Percentiles rank a stretch among this genome's conserved stretches.
Conservation (phyloP, 2,329 filamentous ascomycete genomes). For the Aspergillus unguis region DNA sequence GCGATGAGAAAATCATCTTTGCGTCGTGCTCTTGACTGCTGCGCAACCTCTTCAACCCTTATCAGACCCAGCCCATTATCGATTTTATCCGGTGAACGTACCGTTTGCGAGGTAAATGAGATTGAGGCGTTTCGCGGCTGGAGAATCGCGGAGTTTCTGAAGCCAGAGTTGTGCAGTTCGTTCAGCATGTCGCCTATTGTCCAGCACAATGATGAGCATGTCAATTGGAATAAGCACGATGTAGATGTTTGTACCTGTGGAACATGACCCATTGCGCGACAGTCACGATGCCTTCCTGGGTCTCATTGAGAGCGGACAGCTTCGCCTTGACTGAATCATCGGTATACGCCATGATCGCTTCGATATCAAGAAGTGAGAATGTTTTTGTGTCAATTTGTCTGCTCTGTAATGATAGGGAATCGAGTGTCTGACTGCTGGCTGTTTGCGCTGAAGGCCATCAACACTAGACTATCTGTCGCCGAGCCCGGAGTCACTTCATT, state of each 20-base stretch:
- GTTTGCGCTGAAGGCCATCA: not conserved
- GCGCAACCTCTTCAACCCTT: slow-evolving; percentile 71
- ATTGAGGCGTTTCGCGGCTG: slow-evolving; percentile 80
- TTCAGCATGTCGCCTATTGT: slow-evolving; percentile 77
- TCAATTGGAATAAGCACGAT: not conserved
- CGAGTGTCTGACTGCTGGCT: not conserved
- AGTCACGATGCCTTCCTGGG: slow-evolving; percentile 92
- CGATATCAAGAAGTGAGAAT: not conserved
- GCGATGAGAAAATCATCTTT: slow-evolving; percentile 91
- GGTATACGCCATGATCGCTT: slow-evolving; percentile 74
- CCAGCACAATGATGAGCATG: slow-evolving; percentile 15
- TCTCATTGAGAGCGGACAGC: slow-evolving; percentile 92
- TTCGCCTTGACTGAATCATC: slow-evolving; percentile 95
- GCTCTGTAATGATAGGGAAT: too few species aligned
- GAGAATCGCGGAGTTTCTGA: slow-evolving; percentile 81
- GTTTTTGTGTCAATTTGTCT: not conserved
- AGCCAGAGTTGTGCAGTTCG: slow-evolving; percentile 90
- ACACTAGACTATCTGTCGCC: not conserved
- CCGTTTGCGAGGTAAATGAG: slow-evolving; percentile 94
- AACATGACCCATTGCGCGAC: slow-evolving; percentile 99
- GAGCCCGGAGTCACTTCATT: not conserved
- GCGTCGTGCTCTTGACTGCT: slow-evolving; percentile 88
- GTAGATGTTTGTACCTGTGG: slow-evolving; percentile 63
- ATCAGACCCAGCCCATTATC: slow-evolving; percentile 19
- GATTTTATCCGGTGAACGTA: slow-evolving; percentile 42